These are phyloP conservation scores for Malus asiatica DNA, from an alignment of 306 rosid genomes.

Conservation along the genomic window DNA sequence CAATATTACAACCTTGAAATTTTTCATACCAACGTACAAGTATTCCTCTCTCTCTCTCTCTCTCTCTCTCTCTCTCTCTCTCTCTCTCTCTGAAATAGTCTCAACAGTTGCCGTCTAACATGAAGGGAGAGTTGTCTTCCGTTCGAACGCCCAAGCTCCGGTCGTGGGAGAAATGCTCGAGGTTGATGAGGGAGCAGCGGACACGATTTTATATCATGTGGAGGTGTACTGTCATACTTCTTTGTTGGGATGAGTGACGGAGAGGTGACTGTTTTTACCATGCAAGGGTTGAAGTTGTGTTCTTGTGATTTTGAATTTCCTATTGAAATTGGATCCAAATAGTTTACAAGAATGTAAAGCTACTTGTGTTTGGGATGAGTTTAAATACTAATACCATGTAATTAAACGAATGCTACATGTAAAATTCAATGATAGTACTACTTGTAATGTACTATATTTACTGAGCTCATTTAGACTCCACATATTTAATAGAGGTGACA, in stretches of 20 bases:
- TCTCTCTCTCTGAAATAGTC: not conserved
- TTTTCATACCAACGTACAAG: not conserved
- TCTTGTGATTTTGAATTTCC: not conserved
- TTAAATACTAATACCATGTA: not conserved
- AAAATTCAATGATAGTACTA: no score
- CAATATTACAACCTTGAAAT: not conserved
- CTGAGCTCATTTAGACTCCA: not conserved
- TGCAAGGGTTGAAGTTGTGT: not conserved
- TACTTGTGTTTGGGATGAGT: not conserved
- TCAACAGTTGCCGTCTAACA: not conserved
- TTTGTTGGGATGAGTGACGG: slow-evolving; percentile 39
- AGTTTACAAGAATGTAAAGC: not conserved
- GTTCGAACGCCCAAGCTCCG: slow-evolving; percentile 15
- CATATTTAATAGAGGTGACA: not conserved
- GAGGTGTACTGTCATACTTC: slow-evolving; percentile 52
- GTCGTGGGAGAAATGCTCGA: slow-evolving; percentile 33
- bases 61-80: not conserved
- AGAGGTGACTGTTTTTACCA: no score
- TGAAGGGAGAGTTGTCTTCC: slow-evolving; percentile 27
- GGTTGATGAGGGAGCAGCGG: slow-evolving; percentile 41
- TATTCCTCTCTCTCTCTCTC: not conserved
- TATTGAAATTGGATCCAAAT: not conserved
- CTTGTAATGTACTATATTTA: no score
- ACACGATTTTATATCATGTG: slow-evolving; percentile 53
- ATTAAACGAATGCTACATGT: no score